Conservation (phyloP, 148 eudicot species). For the Silene latifolia region DNA sequence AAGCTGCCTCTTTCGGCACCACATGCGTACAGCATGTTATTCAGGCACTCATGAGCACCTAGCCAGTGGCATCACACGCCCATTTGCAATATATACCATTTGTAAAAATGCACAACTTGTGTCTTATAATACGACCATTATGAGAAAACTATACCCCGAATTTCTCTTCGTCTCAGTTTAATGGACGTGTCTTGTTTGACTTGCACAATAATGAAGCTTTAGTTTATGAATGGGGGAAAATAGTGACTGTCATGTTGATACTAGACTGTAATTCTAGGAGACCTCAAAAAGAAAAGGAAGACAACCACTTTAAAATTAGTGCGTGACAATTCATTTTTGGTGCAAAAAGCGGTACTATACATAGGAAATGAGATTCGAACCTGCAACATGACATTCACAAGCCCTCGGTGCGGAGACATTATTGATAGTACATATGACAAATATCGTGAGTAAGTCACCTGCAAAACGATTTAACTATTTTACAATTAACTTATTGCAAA, state of each 20-base stretch:
- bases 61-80: conserved; percentile 13
- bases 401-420: no score
- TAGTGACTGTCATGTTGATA: no score
- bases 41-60: conserved; percentile 13
- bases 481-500: no score
- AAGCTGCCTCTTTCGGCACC: conserved; percentile 28
- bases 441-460: no score
- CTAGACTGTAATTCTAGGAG: no score
- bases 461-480: no score
- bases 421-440: no score
- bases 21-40: conserved; percentile 27
- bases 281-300: not conserved
- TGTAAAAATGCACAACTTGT: not conserved
- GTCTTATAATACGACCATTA: conserved; percentile 2
- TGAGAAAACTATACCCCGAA: no score
- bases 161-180: not conserved
- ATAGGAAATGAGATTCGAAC: no score
- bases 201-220: not conserved
- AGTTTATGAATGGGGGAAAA: no score
- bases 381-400: no score
- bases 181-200: not conserved
- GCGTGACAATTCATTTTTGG: not conserved
- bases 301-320: not conserved
- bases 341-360: no score
- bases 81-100: conserved; percentile 12